phyloP scores from a whole-genome alignment of 176 grass and related monocot species.

The Otatea glauca region DNA sequence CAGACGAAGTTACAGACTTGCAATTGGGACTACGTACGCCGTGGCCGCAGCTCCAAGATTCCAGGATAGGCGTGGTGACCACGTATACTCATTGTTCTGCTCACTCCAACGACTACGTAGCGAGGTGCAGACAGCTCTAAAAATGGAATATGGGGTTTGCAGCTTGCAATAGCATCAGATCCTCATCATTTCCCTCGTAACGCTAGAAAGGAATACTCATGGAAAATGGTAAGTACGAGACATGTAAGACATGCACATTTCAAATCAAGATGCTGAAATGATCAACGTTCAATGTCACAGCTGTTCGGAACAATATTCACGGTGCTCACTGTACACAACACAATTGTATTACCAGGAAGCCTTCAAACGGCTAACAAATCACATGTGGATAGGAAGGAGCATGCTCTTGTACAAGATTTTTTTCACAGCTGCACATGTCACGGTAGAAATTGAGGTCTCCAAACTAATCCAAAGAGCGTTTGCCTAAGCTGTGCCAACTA shows the following conservation, averaged over 20 bases:
- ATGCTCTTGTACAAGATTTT: conserved; percentile 44
- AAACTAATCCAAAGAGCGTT: conserved; percentile 32
- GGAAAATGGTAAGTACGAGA: neutral
- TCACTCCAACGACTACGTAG: too few species aligned
- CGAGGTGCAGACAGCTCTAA: too few species aligned
- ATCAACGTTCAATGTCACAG: neutral
- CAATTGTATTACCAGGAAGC: conserved; percentile 39
- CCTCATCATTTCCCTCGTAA: neutral
- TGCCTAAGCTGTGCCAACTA: conserved; percentile 67
- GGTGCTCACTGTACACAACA: conserved; percentile 55
- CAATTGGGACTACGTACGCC: too few species aligned
- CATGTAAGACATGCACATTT: neutral
- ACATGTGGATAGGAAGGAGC: neutral
- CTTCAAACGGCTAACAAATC: conserved; percentile 46
- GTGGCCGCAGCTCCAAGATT: too few species aligned
- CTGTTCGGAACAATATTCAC: conserved; percentile 21
- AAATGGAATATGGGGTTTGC: neutral
- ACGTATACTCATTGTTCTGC: too few species aligned
- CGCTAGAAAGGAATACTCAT: neutral
- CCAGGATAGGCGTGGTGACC: too few species aligned
- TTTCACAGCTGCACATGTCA: conserved; percentile 38
- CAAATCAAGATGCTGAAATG: neutral
- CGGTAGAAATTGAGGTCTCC: conserved; percentile 32
- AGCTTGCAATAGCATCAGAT: neutral
- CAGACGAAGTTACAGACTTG: too few species aligned